Evolutionary conservation across 2,329 filamentous ascomycete species (phyloP).

Genomic region (Xylogone sp.): DNA sequence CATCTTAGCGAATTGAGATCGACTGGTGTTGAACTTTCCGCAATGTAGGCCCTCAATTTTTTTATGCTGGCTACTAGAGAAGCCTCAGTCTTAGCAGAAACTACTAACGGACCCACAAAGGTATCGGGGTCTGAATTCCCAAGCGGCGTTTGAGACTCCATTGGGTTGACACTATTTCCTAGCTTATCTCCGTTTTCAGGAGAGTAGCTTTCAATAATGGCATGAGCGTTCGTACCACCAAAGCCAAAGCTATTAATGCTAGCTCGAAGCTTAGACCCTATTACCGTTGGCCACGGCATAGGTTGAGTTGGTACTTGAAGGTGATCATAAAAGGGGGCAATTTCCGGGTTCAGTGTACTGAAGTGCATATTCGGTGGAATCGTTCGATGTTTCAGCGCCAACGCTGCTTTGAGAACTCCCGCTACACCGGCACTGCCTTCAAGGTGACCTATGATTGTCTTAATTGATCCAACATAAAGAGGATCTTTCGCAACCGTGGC

Average conservation of each 20-base stretch:
- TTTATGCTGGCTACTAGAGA: no score
- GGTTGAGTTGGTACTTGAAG: no score
- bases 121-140: no score
- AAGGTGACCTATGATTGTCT: conserved; percentile 24
- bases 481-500: no score
- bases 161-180: not conserved
- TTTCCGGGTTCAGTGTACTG: conserved; percentile 30
- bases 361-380: conserved; percentile 30
- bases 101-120: no score
- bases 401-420: conserved; percentile 24
- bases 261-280: not conserved
- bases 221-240: conserved; percentile 5
- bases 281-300: not conserved
- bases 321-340: no score
- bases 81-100: no score
- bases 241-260: conserved; percentile 3
- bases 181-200: no score
- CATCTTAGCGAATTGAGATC: no score
- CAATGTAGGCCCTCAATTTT: no score
- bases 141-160: no score
- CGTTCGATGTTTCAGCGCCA: conserved; percentile 22
- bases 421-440: conserved; percentile 28
- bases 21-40: no score
- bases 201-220: not conserved
- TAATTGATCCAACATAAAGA: conserved; percentile 20